phyloP scores from a whole-genome alignment of 371 early-diverging fungal species.

The Mucor plumbeus region DNA sequence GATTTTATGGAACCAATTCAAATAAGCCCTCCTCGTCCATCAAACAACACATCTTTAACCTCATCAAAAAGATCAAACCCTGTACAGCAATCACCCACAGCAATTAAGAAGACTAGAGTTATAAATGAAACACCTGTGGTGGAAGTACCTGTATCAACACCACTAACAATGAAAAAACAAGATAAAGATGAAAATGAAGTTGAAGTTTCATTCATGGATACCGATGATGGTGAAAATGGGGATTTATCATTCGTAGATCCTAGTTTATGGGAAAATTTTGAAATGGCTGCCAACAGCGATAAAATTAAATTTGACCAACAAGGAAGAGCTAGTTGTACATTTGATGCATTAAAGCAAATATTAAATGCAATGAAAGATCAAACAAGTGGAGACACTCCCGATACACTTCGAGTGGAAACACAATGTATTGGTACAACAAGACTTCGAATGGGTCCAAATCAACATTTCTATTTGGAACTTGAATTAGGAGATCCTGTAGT shows the following conservation, averaged over 20 bases:
- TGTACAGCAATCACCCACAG: background rate
- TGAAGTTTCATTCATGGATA: background rate
- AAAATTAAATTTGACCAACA: constrained; percentile 8
- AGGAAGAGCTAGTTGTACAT: constrained; percentile 15
- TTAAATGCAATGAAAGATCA: constrained; percentile 11
- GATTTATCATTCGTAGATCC: constrained; percentile 10
- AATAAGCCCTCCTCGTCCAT: background rate
- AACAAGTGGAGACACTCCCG: constrained; percentile 9
- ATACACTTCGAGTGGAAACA: constrained; percentile 11
- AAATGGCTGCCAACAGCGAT: constrained; percentile 5
- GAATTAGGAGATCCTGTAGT: constrained; percentile 15
- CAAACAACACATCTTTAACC: background rate
- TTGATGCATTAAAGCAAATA: constrained; percentile 10
- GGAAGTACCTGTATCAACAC: background rate
- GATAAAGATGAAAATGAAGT: background rate
- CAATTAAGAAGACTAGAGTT: background rate
- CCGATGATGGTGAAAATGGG: background rate
- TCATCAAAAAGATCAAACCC: background rate
- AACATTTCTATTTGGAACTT: constrained; percentile 9
- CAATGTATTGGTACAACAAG: constrained; percentile 12
- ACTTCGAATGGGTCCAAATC: background rate
- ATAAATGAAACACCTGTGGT: background rate
- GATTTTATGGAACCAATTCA: background rate
- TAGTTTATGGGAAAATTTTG: constrained; percentile 9
- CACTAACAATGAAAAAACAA: background rate